These are phyloP conservation scores for Globisporangium takayamanum DNA, from an alignment of 352 stramenopile genomes.

Conservation along the genomic window DNA sequence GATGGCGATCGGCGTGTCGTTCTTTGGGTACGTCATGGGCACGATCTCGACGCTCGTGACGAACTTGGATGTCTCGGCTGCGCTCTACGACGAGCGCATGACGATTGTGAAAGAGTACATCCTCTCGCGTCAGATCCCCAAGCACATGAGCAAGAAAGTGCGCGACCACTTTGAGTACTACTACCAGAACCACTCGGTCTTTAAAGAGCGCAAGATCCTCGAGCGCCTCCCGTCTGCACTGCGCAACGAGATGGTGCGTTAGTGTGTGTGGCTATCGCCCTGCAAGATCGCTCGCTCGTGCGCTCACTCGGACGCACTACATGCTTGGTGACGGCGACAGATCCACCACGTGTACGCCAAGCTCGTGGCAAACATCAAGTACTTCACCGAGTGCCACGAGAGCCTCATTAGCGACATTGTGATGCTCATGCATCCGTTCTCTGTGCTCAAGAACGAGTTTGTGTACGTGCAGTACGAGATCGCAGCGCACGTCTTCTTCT, in stretches of 20 bases:
- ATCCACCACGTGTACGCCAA: conserved; percentile 74
- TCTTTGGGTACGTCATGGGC: conserved; percentile 84
- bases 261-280: not conserved
- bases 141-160: conserved; percentile 67
- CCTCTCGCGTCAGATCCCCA: conserved; percentile 65
- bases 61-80: conserved; percentile 67
- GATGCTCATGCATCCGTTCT: conserved; percentile 73
- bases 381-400: conserved; percentile 71
- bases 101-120: conserved; percentile 85
- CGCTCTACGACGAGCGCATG: conserved; percentile 75
- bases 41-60: conserved; percentile 78
- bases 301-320: not conserved
- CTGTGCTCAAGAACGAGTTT: conserved; percentile 68
- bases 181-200: conserved; percentile 81
- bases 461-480: conserved; percentile 81
- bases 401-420: conserved; percentile 82
- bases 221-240: conserved; percentile 57
- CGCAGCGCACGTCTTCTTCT: conserved; percentile 77
- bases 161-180: conserved; percentile 82
- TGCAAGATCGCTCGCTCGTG: not conserved
- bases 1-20: conserved; percentile 79
- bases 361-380: conserved; percentile 60
- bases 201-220: conserved; percentile 68
- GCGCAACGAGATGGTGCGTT: conserved; percentile 71
- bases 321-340: conserved; percentile 12